Evolutionary conservation across 176 grass and related monocot species (phyloP), one percentile per base, ranked within the genome.

Genomic region (Cymbopogon citratus): DNA sequence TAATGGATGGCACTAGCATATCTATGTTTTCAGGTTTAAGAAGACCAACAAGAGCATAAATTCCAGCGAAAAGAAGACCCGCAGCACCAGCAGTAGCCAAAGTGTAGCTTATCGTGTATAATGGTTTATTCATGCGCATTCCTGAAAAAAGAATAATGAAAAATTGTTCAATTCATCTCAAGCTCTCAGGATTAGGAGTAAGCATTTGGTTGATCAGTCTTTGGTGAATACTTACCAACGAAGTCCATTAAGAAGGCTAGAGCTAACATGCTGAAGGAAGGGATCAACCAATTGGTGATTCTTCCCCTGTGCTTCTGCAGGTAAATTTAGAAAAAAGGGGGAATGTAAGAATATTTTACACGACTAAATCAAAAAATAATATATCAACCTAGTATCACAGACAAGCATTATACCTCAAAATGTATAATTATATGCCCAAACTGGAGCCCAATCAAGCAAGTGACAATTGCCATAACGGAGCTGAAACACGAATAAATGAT

Each of bases 51-150:
- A 92, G 52, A 25, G 85, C 54, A 79, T 97, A 97, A 25, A 94
- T 88, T 85, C 81, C 70, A 82, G 89, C 66, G 16, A 97, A 90
- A 66, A 91, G 84, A 34, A 93, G 27, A 59, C 94, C 94, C 36
- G 86, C 90, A 69, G 74, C 77, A 63, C 90, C 85, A 68, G 90
- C 87, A 38, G 94, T 93, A 48, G 86, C 80, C 25, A 87, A 80
- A 45, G 94, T 87, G 46, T 97, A 97, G 41, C 93, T 99, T 21
- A 84, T 52, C 1, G 91, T 91, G 83, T 99, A 99, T 54, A 99
- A 36, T 8, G 97, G 81, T 80, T 99, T 99, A 39, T 99, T 99
- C 89, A 99, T 89, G 36, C 12, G 86, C 43, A 97, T 63, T 41
- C 94, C 93, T 97, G 75, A 52, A 77, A 51, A 77, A 81, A 9